Conservation (phyloP, 2,329 filamentous ascomycete species). For the Colletotrichum navitas region DNA sequence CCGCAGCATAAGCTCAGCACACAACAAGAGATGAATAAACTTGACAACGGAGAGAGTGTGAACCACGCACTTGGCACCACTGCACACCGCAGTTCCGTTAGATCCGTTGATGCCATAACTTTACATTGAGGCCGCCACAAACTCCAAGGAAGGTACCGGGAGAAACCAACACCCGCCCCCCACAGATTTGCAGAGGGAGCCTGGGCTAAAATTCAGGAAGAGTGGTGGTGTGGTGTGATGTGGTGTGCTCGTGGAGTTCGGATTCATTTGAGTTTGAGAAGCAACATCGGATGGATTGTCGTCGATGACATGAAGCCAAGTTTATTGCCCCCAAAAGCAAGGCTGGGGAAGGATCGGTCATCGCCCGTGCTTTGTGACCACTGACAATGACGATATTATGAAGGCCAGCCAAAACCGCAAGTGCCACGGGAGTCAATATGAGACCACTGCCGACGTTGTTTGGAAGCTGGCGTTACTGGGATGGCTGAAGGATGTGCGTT, state of each 20-base stretch:
- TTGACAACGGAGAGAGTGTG: slow-evolving; percentile 2
- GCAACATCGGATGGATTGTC: slow-evolving; percentile 38
- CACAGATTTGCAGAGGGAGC: slow-evolving; percentile 11
- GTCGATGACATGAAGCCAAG: slow-evolving; percentile 34
- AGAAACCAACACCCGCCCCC: neutral
- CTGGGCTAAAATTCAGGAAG: slow-evolving; percentile 14
- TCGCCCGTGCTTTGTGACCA: neutral
- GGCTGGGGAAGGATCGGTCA: neutral
- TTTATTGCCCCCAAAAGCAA: neutral
- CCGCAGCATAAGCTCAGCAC: neutral
- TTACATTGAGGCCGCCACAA: slow-evolving; percentile 24
- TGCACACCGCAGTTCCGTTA: neutral
- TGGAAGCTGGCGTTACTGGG: neutral
- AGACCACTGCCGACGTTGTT: neutral
- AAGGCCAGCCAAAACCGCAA: slow-evolving; percentile 9
- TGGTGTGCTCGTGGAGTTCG: slow-evolving; percentile 23
- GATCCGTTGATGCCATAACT: neutral
- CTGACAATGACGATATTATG: slow-evolving; percentile 22
- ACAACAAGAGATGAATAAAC: slow-evolving; percentile 6
- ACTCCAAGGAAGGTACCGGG: slow-evolving; percentile 23
- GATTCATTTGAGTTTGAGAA: slow-evolving; percentile 34
- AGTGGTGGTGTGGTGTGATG: slow-evolving; percentile 1
- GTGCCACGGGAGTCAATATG: slow-evolving; percentile 15
- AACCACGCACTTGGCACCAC: slow-evolving; percentile 23
- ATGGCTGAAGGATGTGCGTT: neutral